A percentile compares a stretch with the other conserved stretches of the same genome.
Conservation (phyloP, 768 basidiomycete genomes). For the Paxillus ammoniavirescens region DNA sequence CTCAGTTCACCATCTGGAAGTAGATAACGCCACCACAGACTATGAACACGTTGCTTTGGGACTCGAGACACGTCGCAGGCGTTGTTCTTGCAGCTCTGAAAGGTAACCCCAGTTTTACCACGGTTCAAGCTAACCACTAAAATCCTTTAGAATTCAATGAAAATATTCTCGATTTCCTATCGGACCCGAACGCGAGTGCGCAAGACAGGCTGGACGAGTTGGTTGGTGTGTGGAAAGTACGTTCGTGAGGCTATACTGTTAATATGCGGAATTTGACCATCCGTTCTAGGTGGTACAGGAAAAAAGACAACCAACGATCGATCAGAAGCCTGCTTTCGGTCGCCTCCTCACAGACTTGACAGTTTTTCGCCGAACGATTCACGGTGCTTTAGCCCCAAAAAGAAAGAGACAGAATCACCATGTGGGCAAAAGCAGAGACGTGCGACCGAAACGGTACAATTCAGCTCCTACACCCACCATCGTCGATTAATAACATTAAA, state of each 20-base stretch:
- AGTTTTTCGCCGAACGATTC: not conserved
- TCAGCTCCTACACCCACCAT: not conserved
- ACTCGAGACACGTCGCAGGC: constrained; percentile 14
- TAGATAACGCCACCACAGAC: not conserved
- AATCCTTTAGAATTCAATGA: constrained; percentile 16
- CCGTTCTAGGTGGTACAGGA: constrained; percentile 10
- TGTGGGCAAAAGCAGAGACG: not conserved
- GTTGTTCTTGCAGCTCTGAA: constrained; percentile 14
- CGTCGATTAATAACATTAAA: not conserved
- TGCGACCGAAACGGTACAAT: not conserved
- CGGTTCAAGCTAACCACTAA: not conserved
- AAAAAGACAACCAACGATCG: constrained; percentile 5
- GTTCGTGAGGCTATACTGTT: not conserved
- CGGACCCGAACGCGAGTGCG: constrained; percentile 3
- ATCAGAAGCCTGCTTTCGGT: constrained; percentile 12
- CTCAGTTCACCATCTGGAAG: not conserved
- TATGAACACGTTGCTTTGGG: constrained; percentile 16
- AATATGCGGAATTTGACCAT: not conserved
- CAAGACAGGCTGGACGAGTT: constrained; percentile 17
- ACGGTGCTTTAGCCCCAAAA: not conserved
- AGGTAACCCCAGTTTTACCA: not conserved
- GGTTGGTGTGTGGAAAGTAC: constrained; percentile 7
- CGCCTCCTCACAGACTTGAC: constrained; percentile 9
- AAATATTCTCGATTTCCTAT: constrained; percentile 18
- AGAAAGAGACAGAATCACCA: not conserved